A percentile compares a stretch with the other conserved stretches of the same genome.
phyloP scores from a whole-genome alignment of 2,329 filamentous ascomycete genomes.

The Fusarium haematococcum region DNA sequence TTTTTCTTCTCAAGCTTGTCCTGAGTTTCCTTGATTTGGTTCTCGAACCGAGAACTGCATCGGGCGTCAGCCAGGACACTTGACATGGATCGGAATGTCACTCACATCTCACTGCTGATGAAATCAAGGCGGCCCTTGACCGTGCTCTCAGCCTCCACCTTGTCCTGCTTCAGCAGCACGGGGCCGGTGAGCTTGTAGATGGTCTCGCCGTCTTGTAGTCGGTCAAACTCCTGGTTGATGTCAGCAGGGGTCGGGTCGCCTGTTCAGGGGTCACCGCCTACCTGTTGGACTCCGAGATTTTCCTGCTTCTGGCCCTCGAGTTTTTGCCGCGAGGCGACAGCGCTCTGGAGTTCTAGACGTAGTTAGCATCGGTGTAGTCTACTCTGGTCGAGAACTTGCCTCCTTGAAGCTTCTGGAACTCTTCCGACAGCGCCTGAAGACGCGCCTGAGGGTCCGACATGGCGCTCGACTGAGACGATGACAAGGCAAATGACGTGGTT shows the following conservation, averaged over 20 bases:
- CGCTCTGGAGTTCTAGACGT: constrained; percentile 77
- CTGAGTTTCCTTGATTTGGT: constrained; percentile 66
- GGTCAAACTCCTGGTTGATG: constrained; percentile 77
- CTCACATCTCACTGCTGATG: constrained; percentile 93
- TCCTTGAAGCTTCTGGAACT: constrained; percentile 88
- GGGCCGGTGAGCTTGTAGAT: constrained; percentile 98
- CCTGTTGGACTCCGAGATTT: constrained; percentile 88
- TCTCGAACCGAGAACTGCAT: constrained; percentile 57
- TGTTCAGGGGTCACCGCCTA: constrained; percentile 48
- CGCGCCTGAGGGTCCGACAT: constrained; percentile 82
- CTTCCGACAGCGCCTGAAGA: constrained; percentile 85
- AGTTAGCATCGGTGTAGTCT: constrained; percentile 13
- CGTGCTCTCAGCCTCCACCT: constrained; percentile 87
- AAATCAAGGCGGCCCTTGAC: constrained; percentile 93
- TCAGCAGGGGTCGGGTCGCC: constrained; percentile 25
- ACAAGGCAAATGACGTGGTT: neutral
- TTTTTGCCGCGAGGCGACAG: constrained; percentile 85
- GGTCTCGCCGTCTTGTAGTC: constrained; percentile 81
- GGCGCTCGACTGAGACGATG: neutral
- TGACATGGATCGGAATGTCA: constrained; percentile 15
- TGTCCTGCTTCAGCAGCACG: constrained; percentile 94
- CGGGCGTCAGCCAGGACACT: constrained; percentile 22
- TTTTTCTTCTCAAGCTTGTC: constrained; percentile 70
- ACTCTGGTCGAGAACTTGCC: constrained; percentile 61
- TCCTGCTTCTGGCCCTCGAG: constrained; percentile 95